Evolutionary conservation across 1,139 yeast genomes (phyloP), one percentile per base, ranked within the genome.

Genomic region (Chernovozyma sophiae-reginae): DNA sequence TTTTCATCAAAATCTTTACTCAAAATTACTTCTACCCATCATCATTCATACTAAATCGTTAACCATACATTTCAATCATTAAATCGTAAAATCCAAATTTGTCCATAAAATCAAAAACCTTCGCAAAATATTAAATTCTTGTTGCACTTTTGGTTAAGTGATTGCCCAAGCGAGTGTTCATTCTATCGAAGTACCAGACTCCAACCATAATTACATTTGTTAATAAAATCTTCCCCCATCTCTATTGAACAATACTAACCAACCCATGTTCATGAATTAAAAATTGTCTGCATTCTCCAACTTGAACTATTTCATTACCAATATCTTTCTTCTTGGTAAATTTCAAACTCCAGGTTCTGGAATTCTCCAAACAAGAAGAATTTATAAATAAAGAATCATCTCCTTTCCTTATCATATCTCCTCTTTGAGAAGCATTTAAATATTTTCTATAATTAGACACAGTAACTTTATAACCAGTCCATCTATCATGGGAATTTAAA

Each of bases 401-500:
- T 6, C n/a, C 8, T 25, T 32, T 32, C 6, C 13, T 25, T 26
- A 42, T 44, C 13, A 46, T 46, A 7, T 36, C 34, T 8, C 26
- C 33, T 30, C 42, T 32, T 28, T 33, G 34, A 29, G 34, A 35
- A 18, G 16, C 11, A 22, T 15, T 37, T 29, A 51, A 32, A 34
- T 60, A 58, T n/a, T 37, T 37, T 23, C 51, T 45, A 40, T 39
- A 60, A 41, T 64, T 58, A 28, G 71, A 59, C 12, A 69, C 41
- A 2, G 70, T 65, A 12, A 68, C 37, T 25, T 45, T 41, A 32
- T 43, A 47, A 4, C 68, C 66, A 31, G 44, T 52, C 75, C 75
- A 69, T 39, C 52, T 59, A 45, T 68, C 74, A 43, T 42, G 68
- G 12, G 72, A 61, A 43, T 67, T 66, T 38, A 69, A 55, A 33